These are phyloP conservation scores for Morella rubra DNA, from an alignment of 306 rosid genomes.

Conservation along the genomic window DNA sequence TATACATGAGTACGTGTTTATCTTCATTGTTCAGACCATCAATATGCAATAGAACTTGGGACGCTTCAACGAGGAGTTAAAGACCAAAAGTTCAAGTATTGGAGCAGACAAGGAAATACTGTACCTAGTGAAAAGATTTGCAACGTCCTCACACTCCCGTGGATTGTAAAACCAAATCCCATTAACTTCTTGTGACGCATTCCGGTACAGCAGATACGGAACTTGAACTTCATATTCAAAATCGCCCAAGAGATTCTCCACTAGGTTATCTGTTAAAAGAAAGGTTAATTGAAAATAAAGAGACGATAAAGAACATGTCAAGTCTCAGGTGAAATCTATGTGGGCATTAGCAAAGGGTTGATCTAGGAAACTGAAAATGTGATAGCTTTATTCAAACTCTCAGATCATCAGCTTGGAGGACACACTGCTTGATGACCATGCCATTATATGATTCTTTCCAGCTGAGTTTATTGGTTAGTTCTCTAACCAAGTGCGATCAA, in stretches of 20 bases:
- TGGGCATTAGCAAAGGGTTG: neutral
- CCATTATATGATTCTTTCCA: neutral
- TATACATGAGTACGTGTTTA: neutral
- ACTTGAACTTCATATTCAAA: conserved; percentile 90
- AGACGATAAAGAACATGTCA: neutral
- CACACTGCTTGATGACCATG: neutral
- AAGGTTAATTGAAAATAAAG: neutral
- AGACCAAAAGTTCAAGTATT: neutral
- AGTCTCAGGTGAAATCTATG: neutral
- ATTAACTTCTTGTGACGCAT: conserved; percentile 92
- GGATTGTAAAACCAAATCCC: conserved; percentile 97
- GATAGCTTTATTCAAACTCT: neutral
- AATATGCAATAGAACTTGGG: neutral
- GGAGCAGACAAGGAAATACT: conserved; percentile 11
- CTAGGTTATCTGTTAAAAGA: conserved; percentile 70
- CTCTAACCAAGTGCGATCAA: neutral
- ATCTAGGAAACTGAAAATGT: neutral
- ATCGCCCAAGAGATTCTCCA: conserved; percentile 91
- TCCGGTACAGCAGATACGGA: conserved; percentile 85
- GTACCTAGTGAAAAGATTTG: conserved; percentile 80
- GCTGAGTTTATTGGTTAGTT: neutral
- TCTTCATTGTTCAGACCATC: neutral
- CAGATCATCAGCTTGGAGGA: neutral
- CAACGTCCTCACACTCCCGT: conserved; percentile 94
- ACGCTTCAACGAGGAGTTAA: neutral